Evolutionary conservation across 768 basidiomycete species (phyloP), one percentile per base, ranked within the genome.

Genomic region (Mycena maculata): DNA sequence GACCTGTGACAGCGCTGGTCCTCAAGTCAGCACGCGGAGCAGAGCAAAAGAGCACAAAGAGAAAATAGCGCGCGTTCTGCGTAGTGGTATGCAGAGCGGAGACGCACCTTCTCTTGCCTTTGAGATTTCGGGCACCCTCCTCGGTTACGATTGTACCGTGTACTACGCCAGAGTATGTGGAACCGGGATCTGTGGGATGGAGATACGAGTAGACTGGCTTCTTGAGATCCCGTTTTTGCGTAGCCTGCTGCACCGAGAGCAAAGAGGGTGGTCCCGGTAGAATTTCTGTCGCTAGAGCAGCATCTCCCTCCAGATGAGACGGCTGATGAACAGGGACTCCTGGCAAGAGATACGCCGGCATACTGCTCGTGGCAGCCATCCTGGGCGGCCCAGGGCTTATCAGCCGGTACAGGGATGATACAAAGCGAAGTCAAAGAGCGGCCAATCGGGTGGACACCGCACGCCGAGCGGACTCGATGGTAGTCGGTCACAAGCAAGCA

Each of bases 181-280:
- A 91, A 75, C 94, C 93, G 68, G 94, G 94, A 84, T 95, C 94
- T 74, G 89, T 88, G 68, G 88, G 80, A 50, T 93, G 93, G 76
- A 95, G 84, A 84, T 94, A 95, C 68, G 94, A 94, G 79, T 88
- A 84, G 65, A 85, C 80, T 56, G 90, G 87, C 81, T 94, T 93
- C 83, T 86, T 92, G 74, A 89, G 89, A 83, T 95, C 93, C 76
- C 91, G 89, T 82, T 90, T 92, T 75, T 88, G 84, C 60, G 86
- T 83, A 73, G 86, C 81, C 80, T 92, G 91, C 79, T 90, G 90
- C 64, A 89, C 81, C 73, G 91, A 88, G 70, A 85, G 82, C 68
- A 93, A 78, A 70, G 93, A 88, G 57, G 94, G 94, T 65, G 94
- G 94, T 27, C 93, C 93, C 75, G 94, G 94, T 73, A 95, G 86